Evolutionary conservation across 2,329 filamentous ascomycete genomes (phyloP), one percentile per base, ranked within the genome.

Genomic region (Cytospora piceae): DNA sequence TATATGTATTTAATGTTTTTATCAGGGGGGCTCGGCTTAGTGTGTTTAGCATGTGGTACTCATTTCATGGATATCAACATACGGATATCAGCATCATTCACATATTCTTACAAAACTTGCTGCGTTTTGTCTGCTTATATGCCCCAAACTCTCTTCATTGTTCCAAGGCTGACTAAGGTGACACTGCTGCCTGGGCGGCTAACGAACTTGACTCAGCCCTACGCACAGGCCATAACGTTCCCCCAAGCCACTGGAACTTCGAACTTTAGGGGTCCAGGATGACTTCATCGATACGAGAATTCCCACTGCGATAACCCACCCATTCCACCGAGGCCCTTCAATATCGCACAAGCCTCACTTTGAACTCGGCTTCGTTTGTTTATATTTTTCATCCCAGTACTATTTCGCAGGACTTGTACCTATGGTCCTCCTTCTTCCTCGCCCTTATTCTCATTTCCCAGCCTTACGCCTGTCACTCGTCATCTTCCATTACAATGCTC

Each of bases 401-500:
- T 7, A 7, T 5, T n/a, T n/a, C n/a, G n/a, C n/a, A n/a, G n/a
- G n/a, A n/a, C n/a, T n/a, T n/a, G n/a, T 51, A 52, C 12, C 24
- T 14, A 34, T 51, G 3, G 27, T 20, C 17, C 31, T 4, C 12
- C 54, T 14, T 17, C 24, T 14, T 11, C 15, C 9, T 27, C 24
- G 4, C 17, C 42, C 60, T 22, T 12, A 29, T 39, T 39, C 53
- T 57, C 61, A 29, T 39, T 53, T 27, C 52, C 61, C 39, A 51
- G 29, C 53, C n/a, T 8, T 6, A 22, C n/a, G 31, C 34, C 37
- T 27, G 27, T 22, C 29, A 56, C 20, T 29, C 8, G 22, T 24
- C 39, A 9, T 27, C 53, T 20, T 15, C 6, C 4, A n/a, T 65
- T 73, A 52, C 22, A 15, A 65, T 65, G 63, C 75, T 85, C 66